These are phyloP conservation scores for Immersiporthe knoxdaviesiana DNA, from an alignment of 2,329 filamentous ascomycete species.

Conservation along the genomic window DNA sequence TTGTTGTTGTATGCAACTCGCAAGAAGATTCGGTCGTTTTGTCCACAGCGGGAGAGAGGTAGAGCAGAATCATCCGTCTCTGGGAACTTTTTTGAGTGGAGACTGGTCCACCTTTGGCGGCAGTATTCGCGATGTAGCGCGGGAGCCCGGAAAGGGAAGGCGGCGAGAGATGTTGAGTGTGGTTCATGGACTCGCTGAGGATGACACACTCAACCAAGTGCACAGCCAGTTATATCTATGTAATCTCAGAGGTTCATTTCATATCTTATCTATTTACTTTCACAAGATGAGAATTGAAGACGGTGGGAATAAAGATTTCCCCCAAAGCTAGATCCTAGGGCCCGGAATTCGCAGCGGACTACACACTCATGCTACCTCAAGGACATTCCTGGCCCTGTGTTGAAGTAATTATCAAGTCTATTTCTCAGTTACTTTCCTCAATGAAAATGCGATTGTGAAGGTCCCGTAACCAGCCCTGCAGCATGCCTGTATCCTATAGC, in stretches of 20 bases:
- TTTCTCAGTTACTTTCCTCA: no score
- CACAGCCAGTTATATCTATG: no score
- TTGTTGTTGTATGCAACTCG: not conserved
- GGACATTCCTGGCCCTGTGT: no score
- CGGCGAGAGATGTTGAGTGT: constrained; percentile 57
- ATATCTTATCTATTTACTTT: no score
- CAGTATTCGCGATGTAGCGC: not conserved
- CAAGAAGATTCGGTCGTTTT: not conserved
- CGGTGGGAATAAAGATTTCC: no score
- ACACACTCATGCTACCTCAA: no score
- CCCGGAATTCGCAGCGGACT: no score
- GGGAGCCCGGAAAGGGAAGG: constrained; percentile 21
- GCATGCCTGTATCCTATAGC: not conserved
- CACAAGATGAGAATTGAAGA: no score
- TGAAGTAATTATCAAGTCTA: no score
- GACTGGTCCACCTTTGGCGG: not conserved
- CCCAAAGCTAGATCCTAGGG: no score
- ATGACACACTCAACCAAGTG: constrained; percentile 75
- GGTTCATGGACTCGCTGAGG: constrained; percentile 90
- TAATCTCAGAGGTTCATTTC: no score
- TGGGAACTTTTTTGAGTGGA: constrained; percentile 13
- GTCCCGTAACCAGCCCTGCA: not conserved
- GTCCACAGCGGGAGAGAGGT: not conserved
- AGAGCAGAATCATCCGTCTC: not conserved
- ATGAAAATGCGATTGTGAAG: not conserved